Conservation (phyloP, 495 filamentous ascomycete species). For the Aspergillus ellipticus region DNA sequence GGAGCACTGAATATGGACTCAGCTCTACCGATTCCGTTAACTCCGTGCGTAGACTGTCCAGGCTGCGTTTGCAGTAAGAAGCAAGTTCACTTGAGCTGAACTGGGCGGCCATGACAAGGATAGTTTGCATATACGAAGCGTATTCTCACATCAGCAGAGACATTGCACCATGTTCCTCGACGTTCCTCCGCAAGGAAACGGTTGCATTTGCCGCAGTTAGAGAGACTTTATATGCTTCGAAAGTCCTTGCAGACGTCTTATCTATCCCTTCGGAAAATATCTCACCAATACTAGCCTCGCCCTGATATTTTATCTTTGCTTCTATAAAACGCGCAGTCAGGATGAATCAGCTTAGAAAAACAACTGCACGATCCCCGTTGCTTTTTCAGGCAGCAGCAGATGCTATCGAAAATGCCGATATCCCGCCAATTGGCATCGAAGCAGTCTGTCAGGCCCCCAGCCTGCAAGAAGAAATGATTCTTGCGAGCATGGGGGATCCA, state of each 20-base stretch:
- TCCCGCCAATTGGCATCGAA: not conserved
- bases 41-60: not conserved
- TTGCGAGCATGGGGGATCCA: not conserved
- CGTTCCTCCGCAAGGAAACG: not conserved
- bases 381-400: not conserved
- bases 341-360: not conserved
- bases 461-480: slow-evolving; percentile 7
- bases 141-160: not conserved
- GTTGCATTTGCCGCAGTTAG: not conserved
- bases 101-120: not conserved
- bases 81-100: no score
- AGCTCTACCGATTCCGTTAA: not conserved
- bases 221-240: not conserved
- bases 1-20: not conserved
- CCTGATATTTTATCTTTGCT: not conserved
- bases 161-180: not conserved
- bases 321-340: not conserved
- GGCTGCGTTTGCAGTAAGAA: no score
- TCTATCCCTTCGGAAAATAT: not conserved
- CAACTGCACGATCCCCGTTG: not conserved
- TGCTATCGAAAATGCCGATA: not conserved
- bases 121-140: not conserved
- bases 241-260: not conserved
- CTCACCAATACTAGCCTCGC: not conserved
- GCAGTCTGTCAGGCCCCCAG: not conserved